phyloP scores from a whole-genome alignment of 805 yeast species.

The Phaffomyces antillensis region DNA sequence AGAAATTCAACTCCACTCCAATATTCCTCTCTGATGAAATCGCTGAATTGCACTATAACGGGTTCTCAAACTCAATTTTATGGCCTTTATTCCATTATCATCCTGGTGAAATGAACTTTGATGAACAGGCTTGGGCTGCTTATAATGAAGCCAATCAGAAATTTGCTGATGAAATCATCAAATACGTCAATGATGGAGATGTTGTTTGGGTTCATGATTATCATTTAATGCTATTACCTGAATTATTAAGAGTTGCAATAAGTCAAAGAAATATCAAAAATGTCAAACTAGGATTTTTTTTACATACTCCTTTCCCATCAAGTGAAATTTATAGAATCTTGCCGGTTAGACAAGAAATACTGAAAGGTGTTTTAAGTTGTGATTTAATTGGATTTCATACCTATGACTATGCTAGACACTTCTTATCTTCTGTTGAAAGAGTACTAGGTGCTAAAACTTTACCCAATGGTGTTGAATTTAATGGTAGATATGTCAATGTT shows the following conservation, averaged over 20 bases:
- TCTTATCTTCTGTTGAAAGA: constrained; percentile 80
- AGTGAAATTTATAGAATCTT: constrained; percentile 92
- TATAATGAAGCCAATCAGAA: constrained; percentile 85
- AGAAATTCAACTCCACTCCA: constrained; percentile 84
- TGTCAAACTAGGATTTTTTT: constrained; percentile 82
- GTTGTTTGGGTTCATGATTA: constrained; percentile 97
- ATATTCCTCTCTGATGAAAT: constrained; percentile 80
- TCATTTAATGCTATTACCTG: constrained; percentile 92
- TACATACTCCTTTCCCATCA: constrained; percentile 98
- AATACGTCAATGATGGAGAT: constrained; percentile 71
- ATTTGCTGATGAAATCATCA: constrained; percentile 70
- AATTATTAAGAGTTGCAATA: constrained; percentile 66
- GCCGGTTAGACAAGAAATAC: constrained; percentile 90
- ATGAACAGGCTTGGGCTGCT: constrained; percentile 97
- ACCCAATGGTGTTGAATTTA: constrained; percentile 84
- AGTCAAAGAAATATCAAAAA: constrained; percentile 37
- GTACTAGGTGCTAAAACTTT: constrained; percentile 75
- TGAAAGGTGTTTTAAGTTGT: constrained; percentile 88
- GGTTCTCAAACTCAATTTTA: constrained; percentile 86
- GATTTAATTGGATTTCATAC: constrained; percentile 97
- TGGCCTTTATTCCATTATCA: constrained; percentile 99
- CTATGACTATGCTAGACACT: constrained; percentile 97
- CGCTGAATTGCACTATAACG: constrained; percentile 95
- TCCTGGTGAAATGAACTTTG: constrained; percentile 98
- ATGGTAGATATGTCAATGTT: constrained; percentile 70